Conservation (phyloP, 2,329 filamentous ascomycete species). For the Apiospora malaysiana region DNA sequence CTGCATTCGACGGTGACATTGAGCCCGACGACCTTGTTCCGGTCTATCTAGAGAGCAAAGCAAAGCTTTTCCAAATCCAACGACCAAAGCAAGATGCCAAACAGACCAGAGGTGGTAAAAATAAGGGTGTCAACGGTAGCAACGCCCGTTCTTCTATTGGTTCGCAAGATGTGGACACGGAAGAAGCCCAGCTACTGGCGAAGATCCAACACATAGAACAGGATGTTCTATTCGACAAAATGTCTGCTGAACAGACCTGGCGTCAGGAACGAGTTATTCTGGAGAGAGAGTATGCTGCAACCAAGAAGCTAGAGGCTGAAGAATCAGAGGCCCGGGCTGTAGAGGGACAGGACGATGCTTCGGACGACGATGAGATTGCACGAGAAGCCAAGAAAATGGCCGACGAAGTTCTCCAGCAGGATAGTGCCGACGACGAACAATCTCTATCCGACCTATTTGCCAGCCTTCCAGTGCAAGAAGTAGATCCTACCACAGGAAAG, state of each 20-base stretch:
- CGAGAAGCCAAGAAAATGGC: slow-evolving; percentile 65
- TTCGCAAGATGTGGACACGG: slow-evolving; percentile 45
- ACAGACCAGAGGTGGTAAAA: slow-evolving; percentile 45
- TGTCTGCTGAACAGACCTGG: slow-evolving; percentile 71
- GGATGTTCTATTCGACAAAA: slow-evolving; percentile 76
- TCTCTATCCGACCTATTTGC: slow-evolving; percentile 62
- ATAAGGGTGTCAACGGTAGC: slow-evolving; percentile 25
- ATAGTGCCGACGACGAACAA: slow-evolving; percentile 60
- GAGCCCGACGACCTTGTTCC: slow-evolving; percentile 78
- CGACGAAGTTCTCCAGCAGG: slow-evolving; percentile 60
- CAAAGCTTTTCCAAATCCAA: slow-evolving; percentile 67
- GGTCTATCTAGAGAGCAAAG: slow-evolving; percentile 77
- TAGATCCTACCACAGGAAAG: slow-evolving; percentile 64
- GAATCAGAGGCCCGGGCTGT: slow-evolving; percentile 43
- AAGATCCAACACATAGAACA: slow-evolving; percentile 80
- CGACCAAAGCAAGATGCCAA: slow-evolving; percentile 55
- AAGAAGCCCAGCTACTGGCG: slow-evolving; percentile 69
- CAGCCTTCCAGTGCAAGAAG: slow-evolving; percentile 64
- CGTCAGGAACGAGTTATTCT: slow-evolving; percentile 61
- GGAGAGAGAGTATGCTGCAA: slow-evolving; percentile 64
- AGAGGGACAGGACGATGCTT: slow-evolving; percentile 38
- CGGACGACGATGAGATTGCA: slow-evolving; percentile 54
- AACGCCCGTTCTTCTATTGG: background rate
- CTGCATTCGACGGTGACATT: slow-evolving; percentile 71
- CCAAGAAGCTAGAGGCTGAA: slow-evolving; percentile 48